Base-by-base conservation (phyloP, 2,329 filamentous ascomycete species). In the Colletotrichum musae region DNA sequence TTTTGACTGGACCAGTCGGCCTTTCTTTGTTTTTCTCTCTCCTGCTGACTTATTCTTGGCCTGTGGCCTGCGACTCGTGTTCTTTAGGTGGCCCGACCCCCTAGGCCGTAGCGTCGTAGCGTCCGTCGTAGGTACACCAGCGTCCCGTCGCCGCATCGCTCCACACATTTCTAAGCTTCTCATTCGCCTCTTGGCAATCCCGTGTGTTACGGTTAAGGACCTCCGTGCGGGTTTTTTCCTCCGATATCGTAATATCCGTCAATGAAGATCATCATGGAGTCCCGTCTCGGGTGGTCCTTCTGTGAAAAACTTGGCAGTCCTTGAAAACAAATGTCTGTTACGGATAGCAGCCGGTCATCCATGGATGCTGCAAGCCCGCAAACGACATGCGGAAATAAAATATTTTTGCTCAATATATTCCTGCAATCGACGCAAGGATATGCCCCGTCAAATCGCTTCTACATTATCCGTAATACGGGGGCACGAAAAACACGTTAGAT, bases 1-100 rank as follows among this genome's bases (percentile, higher is more conserved):
- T 32, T 60, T 65, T 52, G 50, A 60, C 54, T 56, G 56, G 50
- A 39, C 50, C 36, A 47, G 36, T 16, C 41, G n/a, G 9, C 32
- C 32, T 24, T 51, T 50, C 43, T 32, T 45, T 10, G 9, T 59
- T 32, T 57, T 56, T 58, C 24, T 47, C 54, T 53, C 45, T 47
- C 15, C 47, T 41, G 58, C 48, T 28, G 48, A 26, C 24, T 21
- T n/a, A 15, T 52, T 7, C 28, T 32, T 32, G 28, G 28, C 28
- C 3, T 24, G 21, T 13, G 47, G 36, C 28, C 16, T 47, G 41
- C 16, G 47, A 45, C 32, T 41, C 48, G 58, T 39, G 41, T 45
- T 32, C 32, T 60, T 58, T 36, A 36, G 32, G 32, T 36, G 58
- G 45, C 18, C 52, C 36, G 24, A 32, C 24, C 51, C 21, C 21